Base-by-base conservation (phyloP, 2,329 filamentous ascomycete genomes). In the Thermochaetoides dissita region DNA sequence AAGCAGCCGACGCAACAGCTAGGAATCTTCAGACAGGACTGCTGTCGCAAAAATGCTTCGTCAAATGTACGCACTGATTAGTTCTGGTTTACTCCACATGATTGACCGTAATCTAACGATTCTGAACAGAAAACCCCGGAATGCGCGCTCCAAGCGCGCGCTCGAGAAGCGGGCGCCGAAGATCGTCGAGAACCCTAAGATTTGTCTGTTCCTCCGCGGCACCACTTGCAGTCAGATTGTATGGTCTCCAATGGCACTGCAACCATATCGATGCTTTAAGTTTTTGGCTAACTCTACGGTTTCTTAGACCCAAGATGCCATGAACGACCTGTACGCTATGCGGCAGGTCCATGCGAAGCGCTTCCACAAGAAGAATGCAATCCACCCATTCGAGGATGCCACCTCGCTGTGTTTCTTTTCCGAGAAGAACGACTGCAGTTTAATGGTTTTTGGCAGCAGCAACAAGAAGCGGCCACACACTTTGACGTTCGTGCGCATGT, bases 401-500 rank as follows among this genome's bases (percentile, higher is more conserved):
- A 71, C 81, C 29, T 89, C 83, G 41, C 74, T 96, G 51, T 86
- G 95, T 64, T 98, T 98, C 69, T 88, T 98, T 69, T 81, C 82
- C 49, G 80, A 88, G 59, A 98, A 96, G 69, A 98, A 98, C 65
- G 91, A 98, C 62, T 80, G 84, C 56, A 83, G 79, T 37, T 68
- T 95, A 38, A 72, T 95, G 51, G 73, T 91, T 51, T 94, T 94
- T 55, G 88, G 81, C 40, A 80, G 76, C 60, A 82, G 81, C 62
- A 85, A 75, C 62, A 98, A 96, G 73, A 98, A 96, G 72, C 74
- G 91, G n/a, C 88, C 88, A 6, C 87, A 98, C 63, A 81, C 80
- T 48, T 61, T 98, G 54, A 95, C 87, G 0, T 63, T 96, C 37
- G 71, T 81, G 34, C 79, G 91, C 49, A 84, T 83, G 36, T 96